Evolutionary conservation across 768 basidiomycete genomes (phyloP).

Genomic region (Trametes cingulata): DNA sequence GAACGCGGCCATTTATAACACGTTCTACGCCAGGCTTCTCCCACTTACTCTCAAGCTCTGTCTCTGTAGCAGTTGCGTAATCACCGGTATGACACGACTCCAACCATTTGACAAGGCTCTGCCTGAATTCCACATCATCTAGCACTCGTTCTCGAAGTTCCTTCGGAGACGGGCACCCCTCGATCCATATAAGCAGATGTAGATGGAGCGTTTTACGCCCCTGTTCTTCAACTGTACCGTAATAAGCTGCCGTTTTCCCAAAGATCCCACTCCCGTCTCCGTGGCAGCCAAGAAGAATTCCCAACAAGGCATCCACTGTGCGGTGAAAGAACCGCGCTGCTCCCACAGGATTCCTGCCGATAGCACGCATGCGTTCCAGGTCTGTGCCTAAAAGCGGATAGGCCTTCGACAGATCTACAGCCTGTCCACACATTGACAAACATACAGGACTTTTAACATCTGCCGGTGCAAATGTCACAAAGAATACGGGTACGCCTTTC

Average conservation of each 20-base stretch:
- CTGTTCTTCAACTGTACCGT: slow-evolving; percentile 22
- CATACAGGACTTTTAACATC: background rate
- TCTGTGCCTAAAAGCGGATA: background rate
- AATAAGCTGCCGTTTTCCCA: slow-evolving; percentile 14
- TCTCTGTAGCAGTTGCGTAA: background rate
- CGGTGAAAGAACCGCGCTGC: background rate
- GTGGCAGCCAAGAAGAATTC: background rate
- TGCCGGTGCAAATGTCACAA: background rate
- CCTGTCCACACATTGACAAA: background rate
- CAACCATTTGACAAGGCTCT: slow-evolving; percentile 31
- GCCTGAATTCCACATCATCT: slow-evolving; percentile 28
- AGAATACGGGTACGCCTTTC: background rate
- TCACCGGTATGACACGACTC: slow-evolving; percentile 36
- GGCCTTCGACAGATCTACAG: background rate
- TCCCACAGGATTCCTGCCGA: background rate
- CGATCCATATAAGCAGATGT: slow-evolving; percentile 25
- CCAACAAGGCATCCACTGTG: background rate
- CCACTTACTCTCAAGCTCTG: background rate
- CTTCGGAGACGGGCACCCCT: slow-evolving; percentile 28
- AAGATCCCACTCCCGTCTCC: background rate
- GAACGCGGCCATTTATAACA: background rate
- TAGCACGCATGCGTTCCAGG: background rate
- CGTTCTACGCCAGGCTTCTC: background rate
- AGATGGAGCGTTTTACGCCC: slow-evolving; percentile 20
- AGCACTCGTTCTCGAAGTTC: slow-evolving; percentile 35